These are phyloP conservation scores for Sesbania bispinosa DNA, from an alignment of 306 rosid genomes.

Conservation along the genomic window DNA sequence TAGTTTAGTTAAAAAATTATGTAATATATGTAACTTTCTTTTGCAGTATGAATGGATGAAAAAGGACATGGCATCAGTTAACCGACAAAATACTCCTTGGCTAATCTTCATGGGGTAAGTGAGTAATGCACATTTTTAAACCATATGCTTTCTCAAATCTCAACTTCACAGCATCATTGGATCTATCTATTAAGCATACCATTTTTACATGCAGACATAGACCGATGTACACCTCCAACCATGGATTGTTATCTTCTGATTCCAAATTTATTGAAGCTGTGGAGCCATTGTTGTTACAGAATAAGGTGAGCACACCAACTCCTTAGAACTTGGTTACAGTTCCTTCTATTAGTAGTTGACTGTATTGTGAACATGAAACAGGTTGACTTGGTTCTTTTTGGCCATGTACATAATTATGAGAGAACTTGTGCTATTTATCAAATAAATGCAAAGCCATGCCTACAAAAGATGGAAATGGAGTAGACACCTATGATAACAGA, in stretches of 20 bases:
- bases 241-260: conserved; percentile 15
- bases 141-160: neutral
- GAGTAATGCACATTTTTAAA: neutral
- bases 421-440: conserved; percentile 66
- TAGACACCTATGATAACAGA: conserved; percentile 60
- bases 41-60: conserved; percentile 74
- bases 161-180: neutral
- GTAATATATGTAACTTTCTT: neutral
- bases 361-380: conserved; percentile 28
- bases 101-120: conserved; percentile 71
- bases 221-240: conserved; percentile 65
- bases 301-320: conserved; percentile 46
- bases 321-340: neutral
- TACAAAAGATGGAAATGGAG: conserved; percentile 46
- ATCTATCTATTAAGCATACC: neutral
- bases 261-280: conserved; percentile 34
- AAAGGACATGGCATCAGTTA: conserved; percentile 75
- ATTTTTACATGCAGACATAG: conserved; percentile 64
- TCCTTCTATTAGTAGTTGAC: neutral
- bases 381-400: conserved; percentile 79
- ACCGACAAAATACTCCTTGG: conserved; percentile 83
- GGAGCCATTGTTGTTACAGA: conserved; percentile 59
- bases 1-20: neutral
- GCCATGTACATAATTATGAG: conserved; percentile 89
- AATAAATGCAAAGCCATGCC: conserved; percentile 57